A percentile compares a stretch with the other conserved stretches of the same genome.
Evolutionary conservation across 2,329 filamentous ascomycete species (phyloP).

Genomic region (Zymoseptoria tritici): DNA sequence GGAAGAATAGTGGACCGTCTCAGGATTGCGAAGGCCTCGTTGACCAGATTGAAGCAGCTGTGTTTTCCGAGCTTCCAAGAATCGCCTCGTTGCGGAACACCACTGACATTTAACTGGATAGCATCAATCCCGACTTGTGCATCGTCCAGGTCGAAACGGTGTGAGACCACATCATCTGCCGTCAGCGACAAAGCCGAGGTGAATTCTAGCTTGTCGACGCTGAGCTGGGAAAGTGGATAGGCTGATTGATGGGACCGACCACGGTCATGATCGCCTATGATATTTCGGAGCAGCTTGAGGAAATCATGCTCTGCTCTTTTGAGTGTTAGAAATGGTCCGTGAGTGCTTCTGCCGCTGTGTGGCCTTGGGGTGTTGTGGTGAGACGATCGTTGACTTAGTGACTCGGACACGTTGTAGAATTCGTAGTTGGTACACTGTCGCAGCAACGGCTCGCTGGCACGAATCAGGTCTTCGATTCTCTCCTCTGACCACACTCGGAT

Average conservation of each 20-base stretch:
- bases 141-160: conserved; percentile 54
- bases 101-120: conserved; percentile 48
- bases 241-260: conserved; percentile 52
- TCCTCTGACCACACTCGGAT: conserved; percentile 47
- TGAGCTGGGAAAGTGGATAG: conserved; percentile 57
- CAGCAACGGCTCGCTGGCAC: conserved; percentile 52
- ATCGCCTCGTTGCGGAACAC: conserved; percentile 8
- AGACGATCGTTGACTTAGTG: conserved; percentile 24
- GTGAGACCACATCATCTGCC: conserved; percentile 49
- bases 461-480: conserved; percentile 52
- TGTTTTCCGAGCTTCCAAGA: conserved; percentile 17
- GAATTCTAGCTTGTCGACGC: conserved; percentile 53
- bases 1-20: conserved; percentile 54
- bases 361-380: conserved; percentile 15
- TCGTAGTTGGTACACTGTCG: conserved; percentile 64
- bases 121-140: conserved; percentile 61
- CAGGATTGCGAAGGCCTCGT: conserved; percentile 52
- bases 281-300: conserved; percentile 58
- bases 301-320: conserved; percentile 64
- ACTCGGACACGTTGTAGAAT: conserved; percentile 66
- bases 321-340: conserved; percentile 57
- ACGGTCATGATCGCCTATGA: conserved; percentile 49
- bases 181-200: conserved; percentile 61
- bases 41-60: conserved; percentile 34
- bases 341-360: conserved; percentile 25